A percentile compares a stretch with the other conserved stretches of the same genome.
These are phyloP conservation scores for Exophiala sideris DNA, from an alignment of 2,329 filamentous ascomycete genomes.

Conservation along the genomic window DNA sequence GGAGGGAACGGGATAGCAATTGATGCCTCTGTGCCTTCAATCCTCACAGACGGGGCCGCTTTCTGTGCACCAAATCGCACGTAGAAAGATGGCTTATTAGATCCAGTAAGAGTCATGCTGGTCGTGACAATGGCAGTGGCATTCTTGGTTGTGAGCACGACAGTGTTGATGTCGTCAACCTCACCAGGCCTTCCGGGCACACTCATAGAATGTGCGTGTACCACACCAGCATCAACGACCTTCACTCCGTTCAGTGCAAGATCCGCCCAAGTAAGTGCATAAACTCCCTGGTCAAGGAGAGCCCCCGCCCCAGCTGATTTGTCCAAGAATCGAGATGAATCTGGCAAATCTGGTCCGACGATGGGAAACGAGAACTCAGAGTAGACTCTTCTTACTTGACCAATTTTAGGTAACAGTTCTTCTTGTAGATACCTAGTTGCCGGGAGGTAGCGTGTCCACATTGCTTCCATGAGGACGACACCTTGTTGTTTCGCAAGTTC, in stretches of 20 bases:
- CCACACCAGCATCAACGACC: constrained; percentile 22
- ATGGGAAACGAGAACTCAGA: constrained; percentile 32
- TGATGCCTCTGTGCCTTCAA: constrained; percentile 30
- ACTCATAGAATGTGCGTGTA: constrained; percentile 26
- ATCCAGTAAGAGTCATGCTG: constrained; percentile 31
- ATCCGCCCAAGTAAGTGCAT: constrained; percentile 72
- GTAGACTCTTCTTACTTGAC: constrained; percentile 49
- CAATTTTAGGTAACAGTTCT: constrained; percentile 61
- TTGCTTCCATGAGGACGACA: constrained; percentile 33
- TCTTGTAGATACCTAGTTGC: constrained; percentile 34
- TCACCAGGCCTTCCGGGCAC: constrained; percentile 23
- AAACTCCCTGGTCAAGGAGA: constrained; percentile 79
- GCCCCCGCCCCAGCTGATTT: constrained; percentile 76
- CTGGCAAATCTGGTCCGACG: constrained; percentile 25
- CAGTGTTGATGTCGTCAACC: constrained; percentile 32
- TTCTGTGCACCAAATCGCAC: constrained; percentile 28
- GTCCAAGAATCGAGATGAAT: constrained; percentile 72
- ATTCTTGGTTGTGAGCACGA: constrained; percentile 24
- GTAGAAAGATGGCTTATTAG: constrained; percentile 30
- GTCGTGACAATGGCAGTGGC: constrained; percentile 28
- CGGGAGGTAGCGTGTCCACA: constrained; percentile 33
- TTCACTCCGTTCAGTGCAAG: constrained; percentile 53
- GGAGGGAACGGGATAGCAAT: constrained; percentile 32
- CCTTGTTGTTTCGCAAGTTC: constrained; percentile 16
- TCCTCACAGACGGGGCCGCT: constrained; percentile 27